phyloP scores from a whole-genome alignment of 2,329 filamentous ascomycete species.

The Penicillium sp. region DNA sequence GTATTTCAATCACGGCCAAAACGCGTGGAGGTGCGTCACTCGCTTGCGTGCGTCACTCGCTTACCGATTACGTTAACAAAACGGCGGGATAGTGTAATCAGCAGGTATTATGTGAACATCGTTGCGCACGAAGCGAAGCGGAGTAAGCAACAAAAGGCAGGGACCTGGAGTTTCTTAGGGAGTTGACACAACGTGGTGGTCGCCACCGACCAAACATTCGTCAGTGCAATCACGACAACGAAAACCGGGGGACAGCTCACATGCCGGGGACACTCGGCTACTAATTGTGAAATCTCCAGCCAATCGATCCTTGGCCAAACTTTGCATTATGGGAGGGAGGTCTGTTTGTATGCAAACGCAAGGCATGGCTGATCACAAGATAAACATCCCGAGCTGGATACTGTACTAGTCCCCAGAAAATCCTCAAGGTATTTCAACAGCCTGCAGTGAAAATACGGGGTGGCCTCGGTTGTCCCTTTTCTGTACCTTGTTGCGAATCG shows the following conservation, averaged over 20 bases:
- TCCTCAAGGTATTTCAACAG: no score
- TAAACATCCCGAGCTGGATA: no score
- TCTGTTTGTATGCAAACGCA: not conserved
- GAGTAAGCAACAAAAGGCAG: no score
- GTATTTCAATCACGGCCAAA: no score
- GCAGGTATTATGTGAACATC: no score
- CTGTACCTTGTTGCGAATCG: not conserved
- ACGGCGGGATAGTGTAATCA: no score
- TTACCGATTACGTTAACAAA: no score
- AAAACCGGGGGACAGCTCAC: not conserved
- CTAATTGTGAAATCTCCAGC: not conserved
- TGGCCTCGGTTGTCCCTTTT: slow-evolving; percentile 1
- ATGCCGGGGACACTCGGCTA: not conserved
- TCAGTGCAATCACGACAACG: no score
- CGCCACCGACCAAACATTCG: not conserved
- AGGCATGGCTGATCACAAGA: slow-evolving; percentile 4
- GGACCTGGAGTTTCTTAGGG: no score
- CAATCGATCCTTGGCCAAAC: not conserved
- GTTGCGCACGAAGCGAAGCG: no score
- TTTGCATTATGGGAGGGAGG: not conserved
- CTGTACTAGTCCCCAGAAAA: not conserved
- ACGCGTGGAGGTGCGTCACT: no score
- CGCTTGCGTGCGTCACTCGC: no score
- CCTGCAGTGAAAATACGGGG: not conserved
- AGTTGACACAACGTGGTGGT: not conserved